phyloP scores from a whole-genome alignment of 2,329 filamentous ascomycete genomes.

The Macrophomina pseudophaseolina region DNA sequence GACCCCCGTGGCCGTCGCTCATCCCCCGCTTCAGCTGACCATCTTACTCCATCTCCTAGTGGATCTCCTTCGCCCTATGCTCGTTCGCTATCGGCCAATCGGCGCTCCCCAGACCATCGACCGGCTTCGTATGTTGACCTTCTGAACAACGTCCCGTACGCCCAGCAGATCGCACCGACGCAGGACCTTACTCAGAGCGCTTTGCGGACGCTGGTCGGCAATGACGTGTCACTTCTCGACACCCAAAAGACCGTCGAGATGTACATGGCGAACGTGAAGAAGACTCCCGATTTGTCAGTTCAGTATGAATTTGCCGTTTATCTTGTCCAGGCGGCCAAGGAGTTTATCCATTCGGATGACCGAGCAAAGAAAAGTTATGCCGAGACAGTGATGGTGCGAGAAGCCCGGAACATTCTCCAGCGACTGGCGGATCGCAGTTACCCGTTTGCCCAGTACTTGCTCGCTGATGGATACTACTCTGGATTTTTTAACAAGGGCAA shows the following conservation, averaged over 20 bases:
- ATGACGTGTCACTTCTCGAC: constrained; percentile 87
- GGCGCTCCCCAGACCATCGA: constrained; percentile 62
- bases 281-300: constrained; percentile 86
- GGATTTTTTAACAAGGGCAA: constrained; percentile 95
- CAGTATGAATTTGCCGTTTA: constrained; percentile 98
- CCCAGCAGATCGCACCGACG: constrained; percentile 72
- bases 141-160: constrained; percentile 72
- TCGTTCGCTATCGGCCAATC: constrained; percentile 57
- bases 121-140: constrained; percentile 67
- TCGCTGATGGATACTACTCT: constrained; percentile 91
- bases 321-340: constrained; percentile 86
- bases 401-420: constrained; percentile 89
- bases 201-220: constrained; percentile 78
- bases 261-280: constrained; percentile 97
- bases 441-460: constrained; percentile 97
- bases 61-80: constrained; percentile 50
- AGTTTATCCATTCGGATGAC: constrained; percentile 55
- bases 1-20: constrained; percentile 65
- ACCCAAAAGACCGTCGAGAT: constrained; percentile 95
- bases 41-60: constrained; percentile 45
- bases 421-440: constrained; percentile 85
- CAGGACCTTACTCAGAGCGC: constrained; percentile 73
- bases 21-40: constrained; percentile 53
- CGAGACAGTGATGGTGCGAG: constrained; percentile 69
- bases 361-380: constrained; percentile 28